Evolutionary conservation across 2,329 filamentous ascomycete species (phyloP), one percentile per base, ranked within the genome.

Genomic region (Fusarium euwallaceae): DNA sequence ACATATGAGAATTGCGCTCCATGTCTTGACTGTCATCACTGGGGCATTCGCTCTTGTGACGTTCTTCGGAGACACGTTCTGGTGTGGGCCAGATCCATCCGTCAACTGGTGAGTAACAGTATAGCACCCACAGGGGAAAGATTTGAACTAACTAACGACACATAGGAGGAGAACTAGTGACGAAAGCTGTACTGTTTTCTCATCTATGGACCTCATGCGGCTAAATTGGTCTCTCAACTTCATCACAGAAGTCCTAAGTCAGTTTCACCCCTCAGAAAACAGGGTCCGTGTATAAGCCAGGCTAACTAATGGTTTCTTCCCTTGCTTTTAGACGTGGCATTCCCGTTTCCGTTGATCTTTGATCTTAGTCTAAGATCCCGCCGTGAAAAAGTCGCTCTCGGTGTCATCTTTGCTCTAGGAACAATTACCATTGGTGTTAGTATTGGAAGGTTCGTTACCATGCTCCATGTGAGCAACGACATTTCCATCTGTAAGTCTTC

Each of bases 221-320:
- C 64, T 77, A 16, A 75, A 78, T 36, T 79, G 76, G 75, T 58
- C 60, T 1, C 62, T 79, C 17, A 77, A 78, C 51, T 74, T 79
- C 20, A 37, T 64, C 4, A 76, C 77, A 1, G 77, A 78, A 20
- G 45, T 79, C 6, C 32, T 78, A 34, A 79, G 77, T 78, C 53
- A 17, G 43, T n/a, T 10, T 29, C 5, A 51, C 22, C 16, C 24
- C 4, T 24, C 4, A 3, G 22, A 48, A 17, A 8, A 12, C 2
- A 45, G 12, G 20, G 20, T 5, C 20, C 20, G 7, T 48, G 8
- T 16, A 24, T 2, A 24, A 24, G 5, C 6, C 4, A 16, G 4
- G 12, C 14, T 17, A 24, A 24, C 20, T 45, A 45, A 45, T 14
- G 6, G 5, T 45, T 14, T 22, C 6, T 22, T 43, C 11, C 20